Conservation (phyloP, 2,329 filamentous ascomycete species). For the Escovopsis sp. region DNA sequence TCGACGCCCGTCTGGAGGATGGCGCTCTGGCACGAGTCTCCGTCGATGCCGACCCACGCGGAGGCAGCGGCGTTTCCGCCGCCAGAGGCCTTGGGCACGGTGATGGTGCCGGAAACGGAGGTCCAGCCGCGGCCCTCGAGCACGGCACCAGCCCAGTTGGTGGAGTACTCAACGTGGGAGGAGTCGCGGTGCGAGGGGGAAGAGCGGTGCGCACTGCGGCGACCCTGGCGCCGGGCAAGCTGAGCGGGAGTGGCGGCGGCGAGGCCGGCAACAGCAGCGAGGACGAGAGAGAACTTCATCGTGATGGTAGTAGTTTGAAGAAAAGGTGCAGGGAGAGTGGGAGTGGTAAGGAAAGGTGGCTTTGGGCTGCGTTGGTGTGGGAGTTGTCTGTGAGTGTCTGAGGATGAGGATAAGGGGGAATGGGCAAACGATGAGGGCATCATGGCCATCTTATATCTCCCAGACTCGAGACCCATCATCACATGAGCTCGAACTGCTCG, state of each 20-base stretch:
- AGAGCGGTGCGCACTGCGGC: conserved; percentile 4
- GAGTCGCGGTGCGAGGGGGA: conserved; percentile 7
- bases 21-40: conserved; percentile 24
- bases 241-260: conserved; percentile 4
- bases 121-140: conserved; percentile 12
- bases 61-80: conserved; percentile 9
- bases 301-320: not conserved
- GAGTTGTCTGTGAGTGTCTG: not conserved
- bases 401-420: not conserved
- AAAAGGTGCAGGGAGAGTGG: not conserved
- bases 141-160: conserved; percentile 17
- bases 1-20: conserved; percentile 29
- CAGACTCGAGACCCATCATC: too few species aligned
- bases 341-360: not conserved
- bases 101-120: conserved; percentile 15
- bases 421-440: not conserved
- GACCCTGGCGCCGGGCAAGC: not conserved
- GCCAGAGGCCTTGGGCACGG: conserved; percentile 12
- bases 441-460: not conserved
- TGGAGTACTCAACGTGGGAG: conserved; percentile 10
- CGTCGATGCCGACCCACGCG: conserved; percentile 33
- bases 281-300: conserved; percentile 8
- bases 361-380: not conserved
- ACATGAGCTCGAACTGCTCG: too few species aligned
- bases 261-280: conserved; percentile 7